phyloP scores from a whole-genome alignment of 805 yeast genomes.

The Candida qinlingensis region DNA sequence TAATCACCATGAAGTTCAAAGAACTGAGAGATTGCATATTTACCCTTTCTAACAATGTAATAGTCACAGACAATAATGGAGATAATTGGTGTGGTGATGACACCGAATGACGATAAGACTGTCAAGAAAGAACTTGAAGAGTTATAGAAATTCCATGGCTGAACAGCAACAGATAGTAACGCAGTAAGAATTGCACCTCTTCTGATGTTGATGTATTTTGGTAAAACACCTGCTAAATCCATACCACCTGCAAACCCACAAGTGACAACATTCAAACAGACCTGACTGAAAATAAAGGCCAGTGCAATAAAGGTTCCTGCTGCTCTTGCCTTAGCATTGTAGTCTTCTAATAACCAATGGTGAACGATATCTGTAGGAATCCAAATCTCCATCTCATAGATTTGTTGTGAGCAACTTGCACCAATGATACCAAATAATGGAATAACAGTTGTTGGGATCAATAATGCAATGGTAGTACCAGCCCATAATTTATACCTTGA shows the following conservation, averaged over 20 bases:
- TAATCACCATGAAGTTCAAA: slow-evolving; percentile 28
- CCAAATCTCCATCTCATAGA: slow-evolving; percentile 33
- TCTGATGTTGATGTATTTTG: slow-evolving; percentile 27
- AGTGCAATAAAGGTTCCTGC: slow-evolving; percentile 32
- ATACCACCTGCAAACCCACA: slow-evolving; percentile 31
- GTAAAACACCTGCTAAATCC: slow-evolving; percentile 23
- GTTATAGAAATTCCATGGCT: slow-evolving; percentile 35
- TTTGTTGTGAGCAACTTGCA: slow-evolving; percentile 32
- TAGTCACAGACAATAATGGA: slow-evolving; percentile 35
- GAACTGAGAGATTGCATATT: slow-evolving; percentile 31
- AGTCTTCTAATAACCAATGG: slow-evolving; percentile 27
- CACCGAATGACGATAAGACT: slow-evolving; percentile 32
- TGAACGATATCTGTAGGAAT: slow-evolving; percentile 29
- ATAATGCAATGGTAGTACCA: slow-evolving; percentile 24
- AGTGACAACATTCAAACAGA: slow-evolving; percentile 29
- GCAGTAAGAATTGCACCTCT: slow-evolving; percentile 32
- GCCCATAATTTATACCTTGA: slow-evolving; percentile 21
- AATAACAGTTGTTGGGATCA: slow-evolving; percentile 35
- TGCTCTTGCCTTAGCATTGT: slow-evolving; percentile 30
- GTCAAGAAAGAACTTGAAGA: slow-evolving; percentile 27
- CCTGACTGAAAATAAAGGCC: slow-evolving; percentile 27
- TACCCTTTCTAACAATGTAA: slow-evolving; percentile 30
- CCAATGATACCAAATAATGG: slow-evolving; percentile 40
- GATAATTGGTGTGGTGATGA: slow-evolving; percentile 31
- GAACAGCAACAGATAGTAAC: slow-evolving; percentile 29